Evolutionary conservation across 148 eudicot genomes (phyloP).

Genomic region (Simmondsia chinensis): DNA sequence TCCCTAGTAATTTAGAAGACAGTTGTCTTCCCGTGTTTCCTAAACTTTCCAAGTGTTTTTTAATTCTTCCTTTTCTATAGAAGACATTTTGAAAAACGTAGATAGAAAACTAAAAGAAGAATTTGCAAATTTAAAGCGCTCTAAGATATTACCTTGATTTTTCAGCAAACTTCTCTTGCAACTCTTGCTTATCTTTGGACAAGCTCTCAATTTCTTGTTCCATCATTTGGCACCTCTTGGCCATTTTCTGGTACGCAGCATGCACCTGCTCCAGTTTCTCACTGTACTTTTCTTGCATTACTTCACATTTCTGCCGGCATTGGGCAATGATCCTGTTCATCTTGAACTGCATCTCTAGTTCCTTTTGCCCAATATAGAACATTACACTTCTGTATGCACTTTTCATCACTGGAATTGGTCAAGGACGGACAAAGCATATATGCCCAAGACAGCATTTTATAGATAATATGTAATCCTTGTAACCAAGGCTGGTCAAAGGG

Average conservation of each 20-base stretch:
- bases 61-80: no score
- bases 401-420: conserved; percentile 66
- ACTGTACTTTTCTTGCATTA: conserved; percentile 72
- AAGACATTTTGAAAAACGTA: no score
- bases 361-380: conserved; percentile 84
- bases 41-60: no score
- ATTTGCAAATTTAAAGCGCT: no score
- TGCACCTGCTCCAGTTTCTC: conserved; percentile 81
- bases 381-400: conserved; percentile 81
- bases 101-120: no score
- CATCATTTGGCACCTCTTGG: conserved; percentile 85
- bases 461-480: no score
- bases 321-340: conserved; percentile 70
- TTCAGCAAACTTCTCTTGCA: conserved; percentile 87
- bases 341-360: conserved; percentile 88
- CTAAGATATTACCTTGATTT: conserved; percentile 55
- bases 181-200: conserved; percentile 78
- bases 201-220: conserved; percentile 75
- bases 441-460: no score
- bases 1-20: no score
- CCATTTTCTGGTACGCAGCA: conserved; percentile 86
- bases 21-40: no score
- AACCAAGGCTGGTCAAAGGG: no score
- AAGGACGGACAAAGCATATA: conserved; percentile 28
- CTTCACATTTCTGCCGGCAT: conserved; percentile 78